Conservation (phyloP, 2,329 filamentous ascomycete genomes). For the Escovopsis weberi region DNA sequence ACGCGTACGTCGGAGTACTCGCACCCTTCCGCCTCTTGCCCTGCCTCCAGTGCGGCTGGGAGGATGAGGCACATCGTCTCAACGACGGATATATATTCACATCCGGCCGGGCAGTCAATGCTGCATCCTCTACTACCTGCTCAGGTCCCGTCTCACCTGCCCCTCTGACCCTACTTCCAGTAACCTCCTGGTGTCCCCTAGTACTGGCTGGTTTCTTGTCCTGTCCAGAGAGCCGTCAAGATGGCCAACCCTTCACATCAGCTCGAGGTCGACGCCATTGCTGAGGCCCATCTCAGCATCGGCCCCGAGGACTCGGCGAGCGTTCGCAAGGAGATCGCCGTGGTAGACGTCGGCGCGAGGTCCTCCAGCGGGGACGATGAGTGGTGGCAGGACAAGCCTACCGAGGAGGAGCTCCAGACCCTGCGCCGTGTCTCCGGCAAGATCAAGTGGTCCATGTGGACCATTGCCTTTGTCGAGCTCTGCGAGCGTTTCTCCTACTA, state of each 20-base stretch:
- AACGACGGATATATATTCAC: no score
- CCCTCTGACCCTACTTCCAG: no score
- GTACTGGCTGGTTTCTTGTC: no score
- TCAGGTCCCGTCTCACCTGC: no score
- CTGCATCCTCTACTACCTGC: no score
- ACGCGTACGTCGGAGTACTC: no score
- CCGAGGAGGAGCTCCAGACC: constrained; percentile 45
- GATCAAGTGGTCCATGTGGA: constrained; percentile 52
- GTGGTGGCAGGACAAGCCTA: constrained; percentile 31
- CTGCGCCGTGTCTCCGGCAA: constrained; percentile 49
- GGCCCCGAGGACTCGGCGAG: constrained; percentile 9
- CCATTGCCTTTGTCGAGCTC: constrained; percentile 57
- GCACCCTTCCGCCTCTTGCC: no score
- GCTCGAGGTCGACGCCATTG: constrained; percentile 23
- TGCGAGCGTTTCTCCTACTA: constrained; percentile 72
- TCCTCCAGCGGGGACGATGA: constrained; percentile 12
- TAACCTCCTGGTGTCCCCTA: no score
- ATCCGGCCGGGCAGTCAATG: no score
- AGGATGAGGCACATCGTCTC: no score
- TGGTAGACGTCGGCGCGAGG: constrained; percentile 5
- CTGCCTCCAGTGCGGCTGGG: no score
- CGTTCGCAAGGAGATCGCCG: constrained; percentile 9
- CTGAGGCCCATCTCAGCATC: constrained; percentile 12
- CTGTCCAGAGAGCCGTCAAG: constrained; percentile 2
- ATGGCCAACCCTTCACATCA: constrained; percentile 21